A percentile compares a stretch with the other conserved stretches of the same genome.
These are phyloP conservation scores for Colletotrichum euphorbiae DNA, from an alignment of 2,329 filamentous ascomycete genomes.

Conservation along the genomic window DNA sequence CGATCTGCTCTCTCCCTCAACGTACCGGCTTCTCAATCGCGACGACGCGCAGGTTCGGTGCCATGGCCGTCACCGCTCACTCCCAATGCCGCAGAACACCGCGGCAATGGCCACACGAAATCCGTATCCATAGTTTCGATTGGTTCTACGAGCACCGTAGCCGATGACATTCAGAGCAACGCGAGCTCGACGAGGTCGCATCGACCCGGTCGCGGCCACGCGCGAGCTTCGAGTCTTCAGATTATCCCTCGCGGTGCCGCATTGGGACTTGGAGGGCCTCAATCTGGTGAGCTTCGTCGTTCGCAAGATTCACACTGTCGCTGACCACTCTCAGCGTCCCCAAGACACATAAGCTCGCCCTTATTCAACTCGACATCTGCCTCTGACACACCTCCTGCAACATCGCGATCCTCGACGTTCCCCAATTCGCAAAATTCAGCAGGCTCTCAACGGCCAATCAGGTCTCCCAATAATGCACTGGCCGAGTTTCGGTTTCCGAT, in stretches of 20 bases:
- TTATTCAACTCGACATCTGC: constrained; percentile 68
- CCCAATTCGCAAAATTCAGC: constrained; percentile 58
- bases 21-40: constrained; percentile 59
- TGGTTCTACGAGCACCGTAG: constrained; percentile 64
- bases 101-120: constrained; percentile 74
- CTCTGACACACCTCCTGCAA: constrained; percentile 58
- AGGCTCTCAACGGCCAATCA: constrained; percentile 54
- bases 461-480: constrained; percentile 57
- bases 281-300: constrained; percentile 51
- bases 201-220: constrained; percentile 73
- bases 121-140: constrained; percentile 88
- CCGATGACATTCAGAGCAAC: constrained; percentile 58
- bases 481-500: constrained; percentile 70
- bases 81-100: constrained; percentile 44
- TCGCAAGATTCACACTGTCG: not conserved
- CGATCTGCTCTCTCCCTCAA: constrained; percentile 75
- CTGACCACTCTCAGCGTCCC: constrained; percentile 44
- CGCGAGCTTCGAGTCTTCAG: constrained; percentile 84
- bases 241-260: constrained; percentile 64
- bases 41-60: constrained; percentile 59
- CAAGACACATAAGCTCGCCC: constrained; percentile 61
- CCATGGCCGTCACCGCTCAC: constrained; percentile 56
- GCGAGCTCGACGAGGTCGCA: constrained; percentile 57
- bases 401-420: constrained; percentile 55
- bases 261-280: constrained; percentile 46